Evolutionary conservation across 345 rosid species (phyloP).

Genomic region (Lagerstroemia speciosa): DNA sequence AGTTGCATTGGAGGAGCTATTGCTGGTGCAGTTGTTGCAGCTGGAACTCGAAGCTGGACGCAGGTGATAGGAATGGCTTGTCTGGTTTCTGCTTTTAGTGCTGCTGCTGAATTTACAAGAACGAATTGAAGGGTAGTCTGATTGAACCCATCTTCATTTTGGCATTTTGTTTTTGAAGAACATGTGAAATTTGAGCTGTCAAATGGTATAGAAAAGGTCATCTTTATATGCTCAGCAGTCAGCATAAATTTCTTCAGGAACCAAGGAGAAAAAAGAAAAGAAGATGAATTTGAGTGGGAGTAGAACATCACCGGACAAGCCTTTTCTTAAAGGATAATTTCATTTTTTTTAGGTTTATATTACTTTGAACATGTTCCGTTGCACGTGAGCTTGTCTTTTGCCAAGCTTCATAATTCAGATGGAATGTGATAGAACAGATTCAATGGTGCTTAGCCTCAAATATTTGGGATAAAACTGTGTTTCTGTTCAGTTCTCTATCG

Average conservation of each 20-base stretch:
- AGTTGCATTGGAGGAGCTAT: slow-evolving; percentile 67
- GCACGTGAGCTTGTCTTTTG: too few relatives aligned
- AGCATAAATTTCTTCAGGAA: neutral
- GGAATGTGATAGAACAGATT: too few relatives aligned
- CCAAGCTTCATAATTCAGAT: too few relatives aligned
- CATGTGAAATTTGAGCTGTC: neutral
- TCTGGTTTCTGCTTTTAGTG: slow-evolving; percentile 53
- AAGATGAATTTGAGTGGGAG: neutral
- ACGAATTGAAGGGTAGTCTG: slow-evolving; percentile 22
- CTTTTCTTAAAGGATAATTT: too few relatives aligned
- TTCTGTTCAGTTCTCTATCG: too few relatives aligned
- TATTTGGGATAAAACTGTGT: too few relatives aligned
- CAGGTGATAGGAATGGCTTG: slow-evolving; percentile 51
- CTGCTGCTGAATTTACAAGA: slow-evolving; percentile 54
- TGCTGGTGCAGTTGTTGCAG: slow-evolving; percentile 70
- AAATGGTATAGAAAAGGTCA: neutral
- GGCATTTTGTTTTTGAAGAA: neutral
- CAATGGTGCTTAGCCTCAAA: too few relatives aligned
- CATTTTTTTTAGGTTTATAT: too few relatives aligned
- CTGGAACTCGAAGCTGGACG: slow-evolving; percentile 49
- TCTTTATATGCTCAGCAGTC: neutral
- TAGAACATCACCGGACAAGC: too few relatives aligned
- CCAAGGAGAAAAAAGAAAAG: neutral
- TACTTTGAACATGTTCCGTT: too few relatives aligned
- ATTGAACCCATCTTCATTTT: neutral